phyloP scores from a whole-genome alignment of 1,139 yeast genomes.

The Zygosaccharomyces pseudobailii region DNA sequence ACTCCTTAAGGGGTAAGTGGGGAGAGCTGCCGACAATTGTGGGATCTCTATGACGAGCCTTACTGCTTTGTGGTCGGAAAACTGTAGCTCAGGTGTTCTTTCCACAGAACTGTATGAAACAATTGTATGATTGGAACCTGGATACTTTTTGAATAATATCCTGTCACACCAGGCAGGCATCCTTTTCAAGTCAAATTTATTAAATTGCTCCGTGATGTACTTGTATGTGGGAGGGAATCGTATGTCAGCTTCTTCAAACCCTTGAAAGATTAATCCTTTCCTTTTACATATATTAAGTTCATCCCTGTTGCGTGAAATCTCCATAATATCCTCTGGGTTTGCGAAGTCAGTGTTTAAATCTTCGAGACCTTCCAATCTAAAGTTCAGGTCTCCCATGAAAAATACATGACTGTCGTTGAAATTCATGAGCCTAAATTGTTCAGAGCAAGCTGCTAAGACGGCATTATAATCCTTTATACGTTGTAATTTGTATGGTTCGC shows the following conservation, averaged over 20 bases:
- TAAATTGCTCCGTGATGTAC: slow-evolving; percentile 39
- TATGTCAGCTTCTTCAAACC: slow-evolving; percentile 60
- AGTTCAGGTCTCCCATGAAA: slow-evolving; percentile 80
- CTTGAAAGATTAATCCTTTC: slow-evolving; percentile 48
- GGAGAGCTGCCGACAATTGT: slow-evolving; percentile 1
- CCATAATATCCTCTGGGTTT: slow-evolving; percentile 15
- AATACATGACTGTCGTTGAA: slow-evolving; percentile 54
- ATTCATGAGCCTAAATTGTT: slow-evolving; percentile 44
- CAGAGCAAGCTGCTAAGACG: slow-evolving; percentile 51
- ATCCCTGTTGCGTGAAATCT: slow-evolving; percentile 40
- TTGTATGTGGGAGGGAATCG: slow-evolving; percentile 75
- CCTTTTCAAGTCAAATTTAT: slow-evolving; percentile 49
- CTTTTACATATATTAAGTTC: slow-evolving; percentile 50
- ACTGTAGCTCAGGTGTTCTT: slow-evolving; percentile 20
- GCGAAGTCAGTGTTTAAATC: slow-evolving; percentile 16
- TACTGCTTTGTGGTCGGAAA: slow-evolving; percentile 38
- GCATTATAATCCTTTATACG: slow-evolving; percentile 51
- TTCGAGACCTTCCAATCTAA: slow-evolving; percentile 40
- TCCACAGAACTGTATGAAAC: slow-evolving; percentile 25
- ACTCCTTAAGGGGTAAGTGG: slow-evolving; percentile 1
- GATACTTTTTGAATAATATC: slow-evolving; percentile 53
- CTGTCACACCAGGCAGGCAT: slow-evolving; percentile 91
- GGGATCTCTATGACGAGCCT: slow-evolving; percentile 24
- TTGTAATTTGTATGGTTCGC: slow-evolving; percentile 41
- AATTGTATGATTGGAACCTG: slow-evolving; percentile 8